phyloP scores from a whole-genome alignment of 352 stramenopile species.

The Phytophthora cactorum region DNA sequence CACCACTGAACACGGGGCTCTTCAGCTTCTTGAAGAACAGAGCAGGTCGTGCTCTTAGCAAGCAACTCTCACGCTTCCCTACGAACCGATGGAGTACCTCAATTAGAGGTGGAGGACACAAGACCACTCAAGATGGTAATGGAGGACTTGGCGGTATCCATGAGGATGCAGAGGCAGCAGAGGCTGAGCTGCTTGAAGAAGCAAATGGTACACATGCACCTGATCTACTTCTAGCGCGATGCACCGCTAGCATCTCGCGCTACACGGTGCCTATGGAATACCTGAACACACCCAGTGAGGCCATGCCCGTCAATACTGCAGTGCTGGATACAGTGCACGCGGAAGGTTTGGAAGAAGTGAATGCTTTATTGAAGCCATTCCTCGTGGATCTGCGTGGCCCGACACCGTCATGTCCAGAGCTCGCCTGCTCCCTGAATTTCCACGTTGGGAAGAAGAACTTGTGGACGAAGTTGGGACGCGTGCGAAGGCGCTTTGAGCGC shows the following conservation, averaged over 20 bases:
- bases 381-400: constrained; percentile 55
- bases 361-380: constrained; percentile 61
- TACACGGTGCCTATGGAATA: constrained; percentile 69
- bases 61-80: constrained; percentile 64
- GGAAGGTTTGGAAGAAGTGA: constrained; percentile 54
- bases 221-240: constrained; percentile 55
- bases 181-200: constrained; percentile 30
- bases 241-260: constrained; percentile 53
- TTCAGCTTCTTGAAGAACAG: constrained; percentile 83
- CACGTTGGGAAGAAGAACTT: constrained; percentile 70
- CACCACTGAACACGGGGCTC: constrained; percentile 67
- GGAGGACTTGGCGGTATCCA: constrained; percentile 45
- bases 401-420: constrained; percentile 40
- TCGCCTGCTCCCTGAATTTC: constrained; percentile 57
- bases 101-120: constrained; percentile 10
- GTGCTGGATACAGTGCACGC: constrained; percentile 55
- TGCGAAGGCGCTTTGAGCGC: constrained; percentile 62
- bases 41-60: constrained; percentile 67
- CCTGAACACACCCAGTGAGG: constrained; percentile 51
- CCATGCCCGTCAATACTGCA: constrained; percentile 60
- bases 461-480: constrained; percentile 41
- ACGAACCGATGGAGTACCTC: constrained; percentile 32
- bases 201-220: constrained; percentile 32
- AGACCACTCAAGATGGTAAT: constrained; percentile 15
- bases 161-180: constrained; percentile 52